phyloP scores from a whole-genome alignment of 371 early-diverging fungal genomes.

The Batkoa obscura region DNA sequence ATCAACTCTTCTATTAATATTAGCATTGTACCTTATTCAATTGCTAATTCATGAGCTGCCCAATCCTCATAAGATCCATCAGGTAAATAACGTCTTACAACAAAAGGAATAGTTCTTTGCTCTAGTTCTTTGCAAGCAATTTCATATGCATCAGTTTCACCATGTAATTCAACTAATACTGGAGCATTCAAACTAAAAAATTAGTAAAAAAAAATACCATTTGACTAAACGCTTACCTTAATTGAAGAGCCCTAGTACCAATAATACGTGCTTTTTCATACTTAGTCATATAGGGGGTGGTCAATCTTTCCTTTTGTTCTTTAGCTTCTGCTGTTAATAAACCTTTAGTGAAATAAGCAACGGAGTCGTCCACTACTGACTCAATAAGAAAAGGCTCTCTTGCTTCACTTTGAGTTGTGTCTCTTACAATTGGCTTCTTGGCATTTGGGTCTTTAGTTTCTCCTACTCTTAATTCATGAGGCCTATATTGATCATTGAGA shows the following conservation, averaged over 20 bases:
- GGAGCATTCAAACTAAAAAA: slow-evolving; percentile 88
- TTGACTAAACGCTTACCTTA: slow-evolving; percentile 24
- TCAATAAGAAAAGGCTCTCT: too few species aligned
- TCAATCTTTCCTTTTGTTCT: slow-evolving; percentile 35
- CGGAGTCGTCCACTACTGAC: too few species aligned
- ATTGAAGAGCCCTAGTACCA: slow-evolving; percentile 78
- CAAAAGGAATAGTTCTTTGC: slow-evolving; percentile 89
- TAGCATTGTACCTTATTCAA: too few species aligned
- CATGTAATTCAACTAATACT: slow-evolving; percentile 91
- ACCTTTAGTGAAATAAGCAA: too few species aligned
- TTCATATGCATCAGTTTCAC: slow-evolving; percentile 91
- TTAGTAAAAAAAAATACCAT: neutral
- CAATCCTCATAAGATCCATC: slow-evolving; percentile 97
- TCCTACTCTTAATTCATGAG: too few species aligned
- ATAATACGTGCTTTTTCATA: slow-evolving; percentile 97
- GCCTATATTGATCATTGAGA: too few species aligned
- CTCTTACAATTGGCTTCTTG: too few species aligned
- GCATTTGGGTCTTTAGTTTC: too few species aligned
- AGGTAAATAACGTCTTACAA: slow-evolving; percentile 91
- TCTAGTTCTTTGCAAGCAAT: slow-evolving; percentile 97
- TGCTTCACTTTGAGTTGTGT: too few species aligned
- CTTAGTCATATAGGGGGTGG: slow-evolving; percentile 99
- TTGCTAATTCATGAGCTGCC: slow-evolving; percentile 72
- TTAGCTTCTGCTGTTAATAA: too few species aligned
- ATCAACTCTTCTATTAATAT: too few species aligned